Percentiles rank a stretch among this genome's conserved stretches.
These are phyloP conservation scores for Leccinum boreale DNA, from an alignment of 768 basidiomycete genomes.

Conservation along the genomic window DNA sequence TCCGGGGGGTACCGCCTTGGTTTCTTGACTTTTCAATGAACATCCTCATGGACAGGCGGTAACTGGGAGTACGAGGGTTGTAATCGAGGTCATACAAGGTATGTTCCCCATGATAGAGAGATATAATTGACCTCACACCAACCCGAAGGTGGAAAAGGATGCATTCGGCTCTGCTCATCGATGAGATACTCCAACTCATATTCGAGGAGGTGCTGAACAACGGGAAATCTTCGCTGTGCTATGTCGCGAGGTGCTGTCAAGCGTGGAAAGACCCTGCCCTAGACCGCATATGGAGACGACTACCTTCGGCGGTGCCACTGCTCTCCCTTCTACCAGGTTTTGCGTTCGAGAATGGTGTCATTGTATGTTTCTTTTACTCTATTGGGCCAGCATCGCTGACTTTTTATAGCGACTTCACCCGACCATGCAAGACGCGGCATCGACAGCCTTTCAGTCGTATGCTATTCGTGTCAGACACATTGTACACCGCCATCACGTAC, in stretches of 20 bases:
- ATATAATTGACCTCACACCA: background rate
- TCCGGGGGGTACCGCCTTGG: conserved; percentile 12
- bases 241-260: conserved; percentile 40
- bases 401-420: conserved; percentile 10
- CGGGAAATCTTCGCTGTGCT: conserved; percentile 30
- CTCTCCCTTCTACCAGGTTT: conserved; percentile 33
- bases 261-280: conserved; percentile 49
- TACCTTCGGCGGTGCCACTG: conserved; percentile 41
- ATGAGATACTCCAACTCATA: conserved; percentile 47
- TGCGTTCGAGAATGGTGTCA: conserved; percentile 4
- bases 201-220: conserved; percentile 33
- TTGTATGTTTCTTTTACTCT: conserved; percentile 9
- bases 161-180: conserved; percentile 45
- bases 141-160: conserved; percentile 22
- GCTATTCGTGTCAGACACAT: conserved; percentile 25
- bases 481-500: conserved; percentile 16
- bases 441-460: conserved; percentile 17
- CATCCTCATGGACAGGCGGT: background rate
- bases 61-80: background rate
- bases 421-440: background rate
- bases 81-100: conserved; percentile 4
- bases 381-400: background rate
- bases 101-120: background rate
- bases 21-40: background rate
- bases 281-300: conserved; percentile 43